Evolutionary conservation across 495 filamentous ascomycete species (phyloP), one percentile per base, ranked within the genome.

Genomic region (Penicillium fimorum): DNA sequence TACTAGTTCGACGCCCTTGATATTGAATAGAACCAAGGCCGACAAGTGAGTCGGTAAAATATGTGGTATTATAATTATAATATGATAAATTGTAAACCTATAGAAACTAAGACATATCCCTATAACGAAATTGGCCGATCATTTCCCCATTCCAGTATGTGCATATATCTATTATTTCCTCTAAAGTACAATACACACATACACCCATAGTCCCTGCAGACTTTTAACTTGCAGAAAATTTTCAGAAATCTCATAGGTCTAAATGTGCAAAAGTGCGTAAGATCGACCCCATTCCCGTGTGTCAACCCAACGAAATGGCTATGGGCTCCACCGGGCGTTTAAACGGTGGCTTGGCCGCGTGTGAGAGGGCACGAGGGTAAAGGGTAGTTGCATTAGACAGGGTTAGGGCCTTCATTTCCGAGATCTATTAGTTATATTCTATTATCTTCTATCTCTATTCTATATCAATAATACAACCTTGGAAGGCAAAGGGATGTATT

Each of bases 211-310:
- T 17, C 15, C 35, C 35, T 38, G 35, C 35, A 38, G 35, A n/a
- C n/a, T n/a, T 37, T 24, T 4, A 27, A 15, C 13, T 9, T 41
- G 49, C 35, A 38, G 35, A 50, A 38, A 17, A n/a, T 12, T 9
- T 40, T 12, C 4, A 49, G 12, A 30, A 22, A 30, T 32, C n/a
- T 8, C 7, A 38, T 38, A 38, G 35, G 35, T 1, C 35, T 15
- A 17, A 38, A n/a, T 8, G 35, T 3, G 35, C 1, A 0, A 17
- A 38, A 41, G 37, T 58, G 61, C 47, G 54, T 58, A 66, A 66
- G 58, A 64, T 64, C 43, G 61, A 35, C 58, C 61, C 61, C 58
- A 64, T 59, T 61, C 52, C 58, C 58, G 58, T 48, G 64, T 64
- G 63, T 63, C 60, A 58, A 60, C 44, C 50, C 49, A 59, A 42